These are phyloP conservation scores for Coemansia sp. DNA, from an alignment of 192 early-diverging fungal genomes.

Conservation along the genomic window DNA sequence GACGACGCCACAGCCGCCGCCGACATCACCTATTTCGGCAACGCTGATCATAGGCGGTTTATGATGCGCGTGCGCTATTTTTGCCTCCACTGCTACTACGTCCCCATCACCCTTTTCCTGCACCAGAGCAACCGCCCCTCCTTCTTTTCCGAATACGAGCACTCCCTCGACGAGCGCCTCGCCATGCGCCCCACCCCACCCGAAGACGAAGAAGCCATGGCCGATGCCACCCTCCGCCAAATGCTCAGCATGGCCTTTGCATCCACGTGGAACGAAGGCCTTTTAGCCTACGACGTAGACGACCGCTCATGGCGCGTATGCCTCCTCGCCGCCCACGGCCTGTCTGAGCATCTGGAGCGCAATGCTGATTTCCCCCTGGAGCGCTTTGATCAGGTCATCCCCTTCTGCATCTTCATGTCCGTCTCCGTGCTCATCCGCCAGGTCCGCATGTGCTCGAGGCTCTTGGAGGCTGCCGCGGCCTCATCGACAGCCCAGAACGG, in stretches of 20 bases:
- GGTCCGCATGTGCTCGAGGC: conserved; percentile 36
- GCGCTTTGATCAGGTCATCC: conserved; percentile 54
- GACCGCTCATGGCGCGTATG: conserved; percentile 32
- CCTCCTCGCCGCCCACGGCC: conserved; percentile 28
- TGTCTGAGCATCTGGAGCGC: conserved; percentile 45
- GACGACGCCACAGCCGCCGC: conserved; percentile 43
- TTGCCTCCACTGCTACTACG: conserved; percentile 54
- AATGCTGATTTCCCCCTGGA: conserved; percentile 50
- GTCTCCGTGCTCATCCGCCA: conserved; percentile 47
- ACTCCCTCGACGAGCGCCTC: conserved; percentile 28
- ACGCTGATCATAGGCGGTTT: conserved; percentile 51
- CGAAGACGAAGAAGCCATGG: background rate
- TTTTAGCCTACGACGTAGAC: conserved; percentile 48
- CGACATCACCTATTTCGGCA: conserved; percentile 51
- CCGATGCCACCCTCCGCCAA: conserved; percentile 37
- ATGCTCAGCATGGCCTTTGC: conserved; percentile 50
- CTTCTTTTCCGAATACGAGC: conserved; percentile 56
- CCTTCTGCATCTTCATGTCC: conserved; percentile 55
- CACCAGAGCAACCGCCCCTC: conserved; percentile 52
- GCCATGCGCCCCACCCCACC: background rate
- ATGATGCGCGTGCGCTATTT: conserved; percentile 57
- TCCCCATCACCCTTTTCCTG: conserved; percentile 46
- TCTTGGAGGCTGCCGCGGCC: conserved; percentile 4
- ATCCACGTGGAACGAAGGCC: conserved; percentile 48
- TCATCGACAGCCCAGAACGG: conserved; percentile 1